Percentiles rank a stretch among this genome's conserved stretches.
These are phyloP conservation scores for Dryadomyces sulphureus DNA, from an alignment of 2,329 filamentous ascomycete species.

Conservation along the genomic window DNA sequence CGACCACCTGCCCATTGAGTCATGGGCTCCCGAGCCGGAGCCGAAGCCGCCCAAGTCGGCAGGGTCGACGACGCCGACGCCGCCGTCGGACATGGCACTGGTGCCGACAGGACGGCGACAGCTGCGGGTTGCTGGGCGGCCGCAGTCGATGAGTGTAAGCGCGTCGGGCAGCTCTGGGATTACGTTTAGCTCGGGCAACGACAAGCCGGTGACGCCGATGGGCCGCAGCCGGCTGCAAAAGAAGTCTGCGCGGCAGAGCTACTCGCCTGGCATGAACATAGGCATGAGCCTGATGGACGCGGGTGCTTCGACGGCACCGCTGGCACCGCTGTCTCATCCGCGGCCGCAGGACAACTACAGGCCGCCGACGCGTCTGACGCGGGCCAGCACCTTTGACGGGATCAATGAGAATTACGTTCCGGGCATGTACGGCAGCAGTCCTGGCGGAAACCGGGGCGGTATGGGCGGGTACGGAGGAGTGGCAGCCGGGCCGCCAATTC, in stretches of 20 bases:
- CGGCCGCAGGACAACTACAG: conserved; percentile 32
- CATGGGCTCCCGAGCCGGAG: conserved; percentile 65
- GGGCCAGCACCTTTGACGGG: conserved; percentile 37
- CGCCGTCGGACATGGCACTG: background rate
- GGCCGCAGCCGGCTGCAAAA: conserved; percentile 51
- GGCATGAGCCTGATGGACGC: conserved; percentile 26
- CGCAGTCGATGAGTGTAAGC: conserved; percentile 18
- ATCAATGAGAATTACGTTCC: conserved; percentile 35
- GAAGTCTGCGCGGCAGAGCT: conserved; percentile 31
- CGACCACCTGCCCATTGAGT: conserved; percentile 63
- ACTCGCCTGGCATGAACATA: conserved; percentile 13
- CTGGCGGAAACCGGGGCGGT: conserved; percentile 13
- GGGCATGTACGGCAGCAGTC: conserved; percentile 16
- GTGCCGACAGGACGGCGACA: conserved; percentile 30
- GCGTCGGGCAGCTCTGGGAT: conserved; percentile 14
- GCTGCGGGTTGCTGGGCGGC: conserved; percentile 33
- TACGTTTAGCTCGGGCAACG: conserved; percentile 18
- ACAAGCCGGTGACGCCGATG: conserved; percentile 18
- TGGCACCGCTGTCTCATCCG: conserved; percentile 37
- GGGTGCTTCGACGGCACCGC: too few species aligned
- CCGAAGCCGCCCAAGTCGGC: conserved; percentile 32
- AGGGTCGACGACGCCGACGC: conserved; percentile 10
- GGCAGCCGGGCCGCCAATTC: conserved; percentile 38
- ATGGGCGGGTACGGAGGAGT: conserved; percentile 9
- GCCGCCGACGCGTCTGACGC: conserved; percentile 26